Evolutionary conservation across 441 rosid genomes (phyloP), one percentile per base, ranked within the genome.

Genomic region (Francoa sonchifolia): DNA sequence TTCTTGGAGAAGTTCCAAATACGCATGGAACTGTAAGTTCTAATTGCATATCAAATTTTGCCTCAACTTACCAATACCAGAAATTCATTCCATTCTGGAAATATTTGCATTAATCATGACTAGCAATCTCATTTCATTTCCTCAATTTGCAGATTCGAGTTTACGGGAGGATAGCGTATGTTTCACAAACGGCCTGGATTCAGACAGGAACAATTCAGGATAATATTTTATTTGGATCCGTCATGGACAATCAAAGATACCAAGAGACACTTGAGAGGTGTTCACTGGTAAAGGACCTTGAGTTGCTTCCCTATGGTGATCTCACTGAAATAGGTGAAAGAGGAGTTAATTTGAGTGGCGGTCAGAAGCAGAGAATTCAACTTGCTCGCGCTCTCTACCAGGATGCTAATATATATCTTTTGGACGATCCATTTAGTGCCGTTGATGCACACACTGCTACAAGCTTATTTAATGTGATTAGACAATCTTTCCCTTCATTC

Each of bases 391-490:
- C n/a, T n/a, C n/a, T n/a, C n/a, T n/a, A n/a, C n/a, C n/a, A n/a
- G n/a, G n/a, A n/a, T n/a, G n/a, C n/a, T n/a, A n/a, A n/a, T n/a
- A n/a, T n/a, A n/a, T n/a, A n/a, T n/a, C n/a, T n/a, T n/a, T n/a
- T n/a, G n/a, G n/a, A n/a, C n/a, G n/a, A 92, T 71, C 97, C 99
- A 13, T 92, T 92, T 42, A 92, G 99, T 53, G 97, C 97, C 2
- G 94, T 92, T 38, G 99, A 92, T 69, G 96, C 96, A 16, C 80
- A 86, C 31, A 92, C 99, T 30, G 99, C 99, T 39, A 65, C 94
- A 1, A 83, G 77, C 68, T 73, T 90, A 50, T 83, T 90, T 45
- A 74, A 83, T 61, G 99, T 90, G 74, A 63, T 27, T 33, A 35
- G 12, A 39, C 15, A 33, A 46, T 16, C n/a, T 33, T 12, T 13